phyloP scores from a whole-genome alignment of 257 asterid species.

The Ligustrum vulgare region DNA sequence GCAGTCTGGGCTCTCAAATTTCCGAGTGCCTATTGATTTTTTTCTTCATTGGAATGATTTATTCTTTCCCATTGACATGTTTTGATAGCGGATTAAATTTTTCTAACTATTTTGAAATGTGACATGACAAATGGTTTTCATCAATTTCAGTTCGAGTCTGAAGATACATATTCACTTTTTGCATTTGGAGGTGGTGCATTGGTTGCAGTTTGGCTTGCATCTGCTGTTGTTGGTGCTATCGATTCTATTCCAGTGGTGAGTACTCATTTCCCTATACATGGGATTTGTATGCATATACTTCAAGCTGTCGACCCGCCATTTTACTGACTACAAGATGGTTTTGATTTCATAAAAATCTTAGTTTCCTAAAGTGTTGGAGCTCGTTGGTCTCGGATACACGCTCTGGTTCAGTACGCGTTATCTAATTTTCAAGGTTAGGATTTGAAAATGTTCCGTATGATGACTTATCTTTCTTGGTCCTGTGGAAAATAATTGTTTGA shows the following conservation, averaged over 20 bases:
- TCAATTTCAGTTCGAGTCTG: conserved; percentile 54
- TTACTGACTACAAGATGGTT: conserved; percentile 16
- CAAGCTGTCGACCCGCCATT: background rate
- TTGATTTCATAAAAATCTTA: conserved; percentile 18
- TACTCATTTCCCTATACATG: background rate
- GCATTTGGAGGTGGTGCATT: conserved; percentile 58
- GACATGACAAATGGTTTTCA: conserved; percentile 17
- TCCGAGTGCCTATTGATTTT: background rate
- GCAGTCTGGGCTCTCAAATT: background rate
- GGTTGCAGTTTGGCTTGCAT: conserved; percentile 56
- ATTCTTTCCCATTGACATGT: background rate
- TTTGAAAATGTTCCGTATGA: background rate
- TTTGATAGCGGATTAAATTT: background rate
- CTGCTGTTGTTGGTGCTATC: conserved; percentile 65
- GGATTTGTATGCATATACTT: background rate
- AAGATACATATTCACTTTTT: conserved; percentile 49
- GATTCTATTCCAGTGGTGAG: conserved; percentile 82
- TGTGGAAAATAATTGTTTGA: background rate
- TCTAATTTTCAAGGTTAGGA: conserved; percentile 68
- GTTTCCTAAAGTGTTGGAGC: conserved; percentile 76
- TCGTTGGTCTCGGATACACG: conserved; percentile 74
- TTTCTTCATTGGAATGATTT: background rate
- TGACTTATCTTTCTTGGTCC: background rate
- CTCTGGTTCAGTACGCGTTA: conserved; percentile 78
- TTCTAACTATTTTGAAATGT: conserved; percentile 1